Evolutionary conservation across 106 monocot species (phyloP).

Genomic region (Gastrodia elata): DNA sequence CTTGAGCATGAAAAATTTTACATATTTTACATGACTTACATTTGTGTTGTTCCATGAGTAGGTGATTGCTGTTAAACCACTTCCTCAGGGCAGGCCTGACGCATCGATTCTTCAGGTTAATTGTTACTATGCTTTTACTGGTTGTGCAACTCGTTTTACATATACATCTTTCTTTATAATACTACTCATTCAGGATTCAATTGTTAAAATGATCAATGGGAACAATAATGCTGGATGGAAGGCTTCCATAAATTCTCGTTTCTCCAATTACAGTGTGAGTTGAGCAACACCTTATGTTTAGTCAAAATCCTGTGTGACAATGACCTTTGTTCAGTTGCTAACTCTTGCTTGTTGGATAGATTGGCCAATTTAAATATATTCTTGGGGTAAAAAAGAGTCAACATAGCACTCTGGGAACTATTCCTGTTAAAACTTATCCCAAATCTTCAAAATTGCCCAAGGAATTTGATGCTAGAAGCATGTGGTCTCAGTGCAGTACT

Average conservation of each 20-base stretch:
- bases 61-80: constrained; percentile 36
- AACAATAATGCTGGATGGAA: constrained; percentile 63
- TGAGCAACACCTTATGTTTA: background rate
- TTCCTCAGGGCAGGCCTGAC: constrained; percentile 13
- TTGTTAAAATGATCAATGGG: constrained; percentile 44
- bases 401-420: constrained; percentile 19
- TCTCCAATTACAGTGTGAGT: constrained; percentile 66
- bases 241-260: constrained; percentile 49
- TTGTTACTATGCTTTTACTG: background rate
- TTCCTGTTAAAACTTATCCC: constrained; percentile 36
- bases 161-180: background rate
- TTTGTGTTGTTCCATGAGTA: too few relatives aligned
- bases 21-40: too few relatives aligned
- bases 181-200: constrained; percentile 39
- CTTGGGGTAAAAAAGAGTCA: constrained; percentile 54
- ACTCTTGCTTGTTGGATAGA: constrained; percentile 20
- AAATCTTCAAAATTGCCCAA: constrained; percentile 44
- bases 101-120: constrained; percentile 40
- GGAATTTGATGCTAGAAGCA: constrained; percentile 68
- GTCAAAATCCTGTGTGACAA: background rate
- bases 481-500: constrained; percentile 68
- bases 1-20: too few relatives aligned
- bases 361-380: constrained; percentile 57
- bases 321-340: background rate
- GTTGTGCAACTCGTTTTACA: background rate